Base-by-base conservation (phyloP, 1,284 basidiomycete genomes). In the Moesziomyces parantarcticus region DNA sequence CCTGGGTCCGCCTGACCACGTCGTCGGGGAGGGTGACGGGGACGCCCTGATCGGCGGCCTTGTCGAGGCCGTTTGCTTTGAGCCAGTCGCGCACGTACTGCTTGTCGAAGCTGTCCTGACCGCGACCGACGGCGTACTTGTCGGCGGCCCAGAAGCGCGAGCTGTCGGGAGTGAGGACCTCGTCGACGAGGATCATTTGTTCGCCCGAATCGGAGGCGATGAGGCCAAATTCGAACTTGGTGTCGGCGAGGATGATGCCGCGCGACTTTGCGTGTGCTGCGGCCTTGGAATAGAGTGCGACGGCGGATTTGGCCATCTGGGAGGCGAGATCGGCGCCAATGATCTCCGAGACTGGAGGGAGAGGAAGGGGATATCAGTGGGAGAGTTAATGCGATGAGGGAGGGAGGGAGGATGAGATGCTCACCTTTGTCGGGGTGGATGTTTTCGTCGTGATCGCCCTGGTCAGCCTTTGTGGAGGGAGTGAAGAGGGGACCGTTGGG, bases 381-480 rank as follows among this genome's bases (percentile, higher is more conserved):
- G 23, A n/a, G 25, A n/a, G 34, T 1, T 1, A 20, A 18, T 25
- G 26, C 0, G 14, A 36, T 8, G 45, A 18, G 7, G 6, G 22
- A 3, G 52, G 22, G 14, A 41, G n/a, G 20, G 14, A 39, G 29
- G 29, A 1, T 39, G 45, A 40, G 11, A 20, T n/a, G 50, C 75
- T 54, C 52, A 92, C 94, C 92, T 88, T 89, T 88, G 76, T 92
- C 90, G 1, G 94, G 94, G 54, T 95, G 94, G 71, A 99, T 97
- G 84, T 99, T 99, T 84, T 98, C 95, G 84, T 99, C 96, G 82
- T 99, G 95, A 41, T 89, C 88, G 7, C 97, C 97, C 79, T 92
- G 90, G 62, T 95, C 94, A 0, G 96, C 97, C 84, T 99, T 99
- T 11, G 96, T 99, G 1, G 93, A 96, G 0, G 97, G 97, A 0